Evolutionary conservation across 805 yeast genomes (phyloP).

Genomic region (Schwanniomyces polymorphus): DNA sequence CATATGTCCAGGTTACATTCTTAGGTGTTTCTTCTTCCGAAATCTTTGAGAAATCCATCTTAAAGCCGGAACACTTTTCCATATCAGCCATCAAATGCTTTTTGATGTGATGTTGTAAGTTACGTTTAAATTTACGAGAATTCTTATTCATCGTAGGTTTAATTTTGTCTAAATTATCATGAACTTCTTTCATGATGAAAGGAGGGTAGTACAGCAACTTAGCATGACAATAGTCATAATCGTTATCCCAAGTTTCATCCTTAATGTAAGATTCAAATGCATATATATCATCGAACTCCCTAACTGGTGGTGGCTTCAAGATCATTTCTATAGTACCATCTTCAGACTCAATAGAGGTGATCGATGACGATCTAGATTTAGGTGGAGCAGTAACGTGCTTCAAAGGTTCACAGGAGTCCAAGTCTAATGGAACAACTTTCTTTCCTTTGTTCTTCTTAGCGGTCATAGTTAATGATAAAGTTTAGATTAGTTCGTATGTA

Average conservation of each 20-base stretch:
- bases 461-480: conserved; percentile 16
- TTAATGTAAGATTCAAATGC: conserved; percentile 64
- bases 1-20: conserved; percentile 61
- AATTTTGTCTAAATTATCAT: conserved; percentile 67
- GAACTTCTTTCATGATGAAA: conserved; percentile 64
- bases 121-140: conserved; percentile 69
- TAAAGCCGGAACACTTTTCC: conserved; percentile 58
- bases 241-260: conserved; percentile 77
- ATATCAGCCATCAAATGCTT: conserved; percentile 71
- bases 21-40: conserved; percentile 50
- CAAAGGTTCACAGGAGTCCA: conserved; percentile 38
- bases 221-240: conserved; percentile 67
- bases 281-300: conserved; percentile 60
- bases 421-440: conserved; percentile 27
- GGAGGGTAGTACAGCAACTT: conserved; percentile 72
- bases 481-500: not conserved
- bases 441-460: conserved; percentile 27
- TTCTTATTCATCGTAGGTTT: conserved; percentile 72
- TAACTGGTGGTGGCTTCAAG: conserved; percentile 40
- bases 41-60: conserved; percentile 48
- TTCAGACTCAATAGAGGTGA: conserved; percentile 37
- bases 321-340: conserved; percentile 26
- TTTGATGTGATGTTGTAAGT: conserved; percentile 71
- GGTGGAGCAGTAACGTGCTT: conserved; percentile 39
- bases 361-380: conserved; percentile 37